phyloP scores from a whole-genome alignment of 805 yeast species.

The Candida ulmi region DNA sequence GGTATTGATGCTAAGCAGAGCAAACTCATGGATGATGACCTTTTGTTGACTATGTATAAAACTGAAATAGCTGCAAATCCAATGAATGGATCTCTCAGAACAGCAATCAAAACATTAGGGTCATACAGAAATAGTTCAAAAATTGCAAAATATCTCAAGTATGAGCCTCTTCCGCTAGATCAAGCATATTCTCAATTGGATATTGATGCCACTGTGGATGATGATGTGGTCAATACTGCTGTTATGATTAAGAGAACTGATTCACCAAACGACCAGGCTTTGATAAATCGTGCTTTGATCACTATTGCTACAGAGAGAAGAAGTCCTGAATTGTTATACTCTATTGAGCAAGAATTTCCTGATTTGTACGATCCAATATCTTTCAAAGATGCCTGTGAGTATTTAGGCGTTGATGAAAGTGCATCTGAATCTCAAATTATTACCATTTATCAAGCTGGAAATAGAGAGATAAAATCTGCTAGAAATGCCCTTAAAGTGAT shows the following conservation, averaged over 20 bases:
- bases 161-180: conserved; percentile 40
- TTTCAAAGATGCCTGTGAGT: conserved; percentile 38
- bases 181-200: conserved; percentile 51
- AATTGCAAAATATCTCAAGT: conserved; percentile 32
- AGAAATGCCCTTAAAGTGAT: conserved; percentile 53
- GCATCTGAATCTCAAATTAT: conserved; percentile 56
- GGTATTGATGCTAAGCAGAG: conserved; percentile 26
- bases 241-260: conserved; percentile 62
- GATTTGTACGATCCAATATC: conserved; percentile 23
- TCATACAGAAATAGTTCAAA: conserved; percentile 30
- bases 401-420: conserved; percentile 42
- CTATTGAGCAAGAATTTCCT: conserved; percentile 35
- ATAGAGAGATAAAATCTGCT: conserved; percentile 46
- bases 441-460: conserved; percentile 43
- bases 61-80: conserved; percentile 20
- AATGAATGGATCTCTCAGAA: conserved; percentile 26
- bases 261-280: conserved; percentile 33
- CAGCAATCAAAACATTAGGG: conserved; percentile 34
- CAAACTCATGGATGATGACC: conserved; percentile 20
- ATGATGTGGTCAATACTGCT: conserved; percentile 72
- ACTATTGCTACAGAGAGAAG: conserved; percentile 56
- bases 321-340: conserved; percentile 52
- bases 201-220: conserved; percentile 47
- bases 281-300: conserved; percentile 48
- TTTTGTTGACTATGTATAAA: conserved; percentile 28